Evolutionary conservation across 2,329 filamentous ascomycete species (phyloP).

Genomic region (Anthostomella pinea): DNA sequence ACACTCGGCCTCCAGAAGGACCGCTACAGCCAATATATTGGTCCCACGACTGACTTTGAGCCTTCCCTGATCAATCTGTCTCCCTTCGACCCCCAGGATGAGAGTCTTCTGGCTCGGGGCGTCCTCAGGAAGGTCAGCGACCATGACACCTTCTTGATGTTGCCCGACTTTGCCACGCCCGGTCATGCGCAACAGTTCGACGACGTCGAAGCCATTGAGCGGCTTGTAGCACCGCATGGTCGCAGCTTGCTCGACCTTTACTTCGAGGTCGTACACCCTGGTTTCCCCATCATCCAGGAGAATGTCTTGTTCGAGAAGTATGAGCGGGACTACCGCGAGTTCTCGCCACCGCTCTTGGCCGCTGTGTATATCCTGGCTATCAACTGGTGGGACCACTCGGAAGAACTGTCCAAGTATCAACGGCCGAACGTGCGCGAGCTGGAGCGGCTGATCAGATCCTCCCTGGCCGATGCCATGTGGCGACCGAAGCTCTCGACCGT

Average conservation of each 20-base stretch:
- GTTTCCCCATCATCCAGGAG: conserved; percentile 80
- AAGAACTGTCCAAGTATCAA: conserved; percentile 59
- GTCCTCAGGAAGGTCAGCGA: conserved; percentile 74
- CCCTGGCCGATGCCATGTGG: conserved; percentile 74
- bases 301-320: conserved; percentile 77
- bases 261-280: conserved; percentile 77
- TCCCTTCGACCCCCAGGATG: conserved; percentile 76
- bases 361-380: conserved; percentile 82
- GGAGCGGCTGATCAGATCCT: conserved; percentile 69
- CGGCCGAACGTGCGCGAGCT: conserved; percentile 71
- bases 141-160: conserved; percentile 74
- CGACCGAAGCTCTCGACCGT: conserved; percentile 79
- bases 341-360: conserved; percentile 73
- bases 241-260: conserved; percentile 75
- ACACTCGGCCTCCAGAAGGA: conserved; percentile 74
- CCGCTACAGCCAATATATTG: conserved; percentile 80
- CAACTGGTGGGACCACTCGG: conserved; percentile 81
- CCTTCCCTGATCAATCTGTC: conserved; percentile 80
- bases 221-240: conserved; percentile 73
- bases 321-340: conserved; percentile 67
- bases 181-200: conserved; percentile 68
- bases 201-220: conserved; percentile 71
- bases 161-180: conserved; percentile 70
- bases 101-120: conserved; percentile 68
- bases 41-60: conserved; percentile 79